Evolutionary conservation across 1,284 basidiomycete species (phyloP).

Genomic region (Pyrrhoderma noxium): DNA sequence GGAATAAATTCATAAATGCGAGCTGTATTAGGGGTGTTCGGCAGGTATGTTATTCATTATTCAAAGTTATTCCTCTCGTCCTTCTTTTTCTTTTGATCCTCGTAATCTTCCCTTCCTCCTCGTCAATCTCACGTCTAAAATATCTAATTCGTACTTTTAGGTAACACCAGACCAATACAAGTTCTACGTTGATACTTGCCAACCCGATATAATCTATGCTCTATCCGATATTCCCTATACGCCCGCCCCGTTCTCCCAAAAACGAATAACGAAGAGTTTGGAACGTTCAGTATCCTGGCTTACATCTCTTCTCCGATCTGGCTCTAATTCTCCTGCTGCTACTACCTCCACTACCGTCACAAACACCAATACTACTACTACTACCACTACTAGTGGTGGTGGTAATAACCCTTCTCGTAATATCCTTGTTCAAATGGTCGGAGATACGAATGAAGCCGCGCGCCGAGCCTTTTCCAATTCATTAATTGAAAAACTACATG

Average conservation of each 20-base stretch:
- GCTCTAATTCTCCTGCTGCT: background rate
- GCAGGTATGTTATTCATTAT: constrained; percentile 52
- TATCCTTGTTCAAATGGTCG: constrained; percentile 63
- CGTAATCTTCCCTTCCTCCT: background rate
- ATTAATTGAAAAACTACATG: constrained; percentile 50
- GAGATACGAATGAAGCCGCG: constrained; percentile 47
- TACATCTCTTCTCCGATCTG: constrained; percentile 1
- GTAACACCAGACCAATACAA: constrained; percentile 50
- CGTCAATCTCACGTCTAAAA: too few relatives aligned
- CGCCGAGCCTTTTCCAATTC: constrained; percentile 54
- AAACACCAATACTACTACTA: constrained; percentile 4
- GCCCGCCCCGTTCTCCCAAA: constrained; percentile 57
- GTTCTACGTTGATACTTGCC: constrained; percentile 39
- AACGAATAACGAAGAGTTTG: constrained; percentile 65
- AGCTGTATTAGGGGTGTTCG: constrained; percentile 62
- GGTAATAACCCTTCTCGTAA: too few relatives aligned
- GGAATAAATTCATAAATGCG: constrained; percentile 46
- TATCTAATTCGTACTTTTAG: too few relatives aligned
- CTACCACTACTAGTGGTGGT: too few relatives aligned
- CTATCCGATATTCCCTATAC: constrained; percentile 66
- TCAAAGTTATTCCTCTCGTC: too few relatives aligned
- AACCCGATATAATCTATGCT: constrained; percentile 66
- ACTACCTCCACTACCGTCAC: background rate
- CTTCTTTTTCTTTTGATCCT: constrained; percentile 14
- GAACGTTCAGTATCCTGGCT: constrained; percentile 37